Percentiles rank a stretch among this genome's conserved stretches.
Evolutionary conservation across 805 yeast genomes (phyloP).

Genomic region (Nakazawaea wickerhamii): DNA sequence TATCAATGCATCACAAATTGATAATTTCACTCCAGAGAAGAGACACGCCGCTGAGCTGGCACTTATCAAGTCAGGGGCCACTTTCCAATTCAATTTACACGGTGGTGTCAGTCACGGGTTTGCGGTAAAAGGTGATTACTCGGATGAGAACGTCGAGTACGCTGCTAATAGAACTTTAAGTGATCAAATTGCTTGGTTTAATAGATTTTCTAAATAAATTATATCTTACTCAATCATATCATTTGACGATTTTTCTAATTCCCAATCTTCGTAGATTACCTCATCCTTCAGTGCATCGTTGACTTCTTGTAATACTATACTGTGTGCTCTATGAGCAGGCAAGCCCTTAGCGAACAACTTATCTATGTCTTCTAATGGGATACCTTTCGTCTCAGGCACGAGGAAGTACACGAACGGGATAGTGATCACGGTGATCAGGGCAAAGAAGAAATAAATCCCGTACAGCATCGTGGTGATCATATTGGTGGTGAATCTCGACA

Average conservation of each 20-base stretch:
- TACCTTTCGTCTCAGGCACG: constrained; percentile 35
- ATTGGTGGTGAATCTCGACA: constrained; percentile 41
- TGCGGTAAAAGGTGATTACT: constrained; percentile 70
- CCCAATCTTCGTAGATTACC: background rate
- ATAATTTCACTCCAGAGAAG: constrained; percentile 60
- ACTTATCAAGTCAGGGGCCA: constrained; percentile 46
- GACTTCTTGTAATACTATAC: constrained; percentile 1
- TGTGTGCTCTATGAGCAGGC: constrained; percentile 6
- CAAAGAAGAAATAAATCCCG: constrained; percentile 41
- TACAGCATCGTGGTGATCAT: constrained; percentile 38
- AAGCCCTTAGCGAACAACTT: constrained; percentile 34
- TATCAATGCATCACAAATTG: constrained; percentile 73
- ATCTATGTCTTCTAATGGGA: constrained; percentile 49
- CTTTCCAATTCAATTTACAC: constrained; percentile 57
- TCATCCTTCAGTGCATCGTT: background rate
- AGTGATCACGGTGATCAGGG: constrained; percentile 24
- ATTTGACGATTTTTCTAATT: no score
- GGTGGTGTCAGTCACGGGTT: constrained; percentile 72
- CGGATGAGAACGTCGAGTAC: constrained; percentile 45
- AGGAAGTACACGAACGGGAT: constrained; percentile 27
- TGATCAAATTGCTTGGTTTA: constrained; percentile 36
- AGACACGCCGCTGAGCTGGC: constrained; percentile 58
- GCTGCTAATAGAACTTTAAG: constrained; percentile 62
- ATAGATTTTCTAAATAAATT: constrained; percentile 4
- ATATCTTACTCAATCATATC: no score